phyloP scores from a whole-genome alignment of 345 rosid genomes.

The Erucastrum elatum region DNA sequence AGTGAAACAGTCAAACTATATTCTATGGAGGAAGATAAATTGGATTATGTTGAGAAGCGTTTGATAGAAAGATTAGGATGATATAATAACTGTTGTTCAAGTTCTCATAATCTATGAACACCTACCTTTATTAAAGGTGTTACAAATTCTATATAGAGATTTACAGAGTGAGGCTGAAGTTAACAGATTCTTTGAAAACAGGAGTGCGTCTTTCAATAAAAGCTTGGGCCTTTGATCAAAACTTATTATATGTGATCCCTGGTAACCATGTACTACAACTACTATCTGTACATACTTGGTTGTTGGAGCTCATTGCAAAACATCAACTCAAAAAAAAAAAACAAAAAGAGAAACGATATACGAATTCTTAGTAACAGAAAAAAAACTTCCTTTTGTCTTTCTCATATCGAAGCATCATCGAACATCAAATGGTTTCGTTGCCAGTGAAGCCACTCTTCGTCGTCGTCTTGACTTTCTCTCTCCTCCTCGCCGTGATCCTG shows the following conservation, averaged over 20 bases:
- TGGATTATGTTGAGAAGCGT: conserved; percentile 2
- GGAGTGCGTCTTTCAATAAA: neutral
- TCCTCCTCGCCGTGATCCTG: conserved; percentile 56
- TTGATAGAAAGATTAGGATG: conserved; percentile 6
- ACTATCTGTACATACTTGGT: no score
- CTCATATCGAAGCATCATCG: conserved; percentile 31
- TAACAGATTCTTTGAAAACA: neutral
- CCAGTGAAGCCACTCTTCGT: conserved; percentile 68
- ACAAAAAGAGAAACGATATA: no score
- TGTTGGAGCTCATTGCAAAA: no score
- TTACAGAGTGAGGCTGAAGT: neutral
- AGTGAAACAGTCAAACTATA: conserved; percentile 1
- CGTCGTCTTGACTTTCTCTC: conserved; percentile 54
- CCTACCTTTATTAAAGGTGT: neutral
- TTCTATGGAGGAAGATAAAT: neutral
- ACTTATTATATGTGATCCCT: no score
- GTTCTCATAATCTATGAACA: conserved; percentile 1
- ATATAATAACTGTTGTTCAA: neutral
- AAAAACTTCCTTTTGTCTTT: neutral
- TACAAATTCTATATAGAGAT: neutral
- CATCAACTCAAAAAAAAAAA: no score
- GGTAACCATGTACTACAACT: no score
- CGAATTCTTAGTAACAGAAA: no score
- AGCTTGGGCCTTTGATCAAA: neutral
- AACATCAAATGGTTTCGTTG: conserved; percentile 53